Evolutionary conservation across 306 rosid genomes (phyloP).

Genomic region (Nissolia schottii): DNA sequence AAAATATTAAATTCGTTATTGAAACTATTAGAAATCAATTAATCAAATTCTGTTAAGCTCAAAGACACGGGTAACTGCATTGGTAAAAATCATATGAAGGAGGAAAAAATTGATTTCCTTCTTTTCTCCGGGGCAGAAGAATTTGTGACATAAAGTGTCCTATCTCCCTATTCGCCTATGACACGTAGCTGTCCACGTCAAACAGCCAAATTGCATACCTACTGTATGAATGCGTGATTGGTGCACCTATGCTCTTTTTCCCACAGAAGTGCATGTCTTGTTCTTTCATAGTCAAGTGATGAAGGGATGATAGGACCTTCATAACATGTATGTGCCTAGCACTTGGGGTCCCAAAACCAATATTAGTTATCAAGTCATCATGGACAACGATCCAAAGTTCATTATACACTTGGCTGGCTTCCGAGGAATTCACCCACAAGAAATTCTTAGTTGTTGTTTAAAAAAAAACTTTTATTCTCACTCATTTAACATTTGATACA

Average conservation of each 20-base stretch:
- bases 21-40: too few relatives aligned
- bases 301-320: slow-evolving; percentile 3
- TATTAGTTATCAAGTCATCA: neutral
- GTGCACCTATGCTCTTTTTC: neutral
- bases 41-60: too few relatives aligned
- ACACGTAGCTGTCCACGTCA: slow-evolving; percentile 23
- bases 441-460: too few relatives aligned
- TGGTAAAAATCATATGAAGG: too few relatives aligned
- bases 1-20: too few relatives aligned
- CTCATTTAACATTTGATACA: too few relatives aligned
- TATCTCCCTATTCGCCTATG: neutral
- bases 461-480: too few relatives aligned
- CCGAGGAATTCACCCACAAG: too few relatives aligned
- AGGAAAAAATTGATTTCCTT: too few relatives aligned
- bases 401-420: neutral
- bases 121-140: too few relatives aligned
- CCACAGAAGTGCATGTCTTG: neutral
- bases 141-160: neutral
- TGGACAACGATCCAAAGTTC: neutral
- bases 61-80: too few relatives aligned
- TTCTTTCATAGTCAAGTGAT: neutral
- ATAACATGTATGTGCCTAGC: neutral
- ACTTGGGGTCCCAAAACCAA: slow-evolving; percentile 1
- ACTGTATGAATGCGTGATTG: neutral
- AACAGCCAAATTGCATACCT: neutral